Conservation (phyloP, 1,284 basidiomycete species). For the Marasmius oreades region DNA sequence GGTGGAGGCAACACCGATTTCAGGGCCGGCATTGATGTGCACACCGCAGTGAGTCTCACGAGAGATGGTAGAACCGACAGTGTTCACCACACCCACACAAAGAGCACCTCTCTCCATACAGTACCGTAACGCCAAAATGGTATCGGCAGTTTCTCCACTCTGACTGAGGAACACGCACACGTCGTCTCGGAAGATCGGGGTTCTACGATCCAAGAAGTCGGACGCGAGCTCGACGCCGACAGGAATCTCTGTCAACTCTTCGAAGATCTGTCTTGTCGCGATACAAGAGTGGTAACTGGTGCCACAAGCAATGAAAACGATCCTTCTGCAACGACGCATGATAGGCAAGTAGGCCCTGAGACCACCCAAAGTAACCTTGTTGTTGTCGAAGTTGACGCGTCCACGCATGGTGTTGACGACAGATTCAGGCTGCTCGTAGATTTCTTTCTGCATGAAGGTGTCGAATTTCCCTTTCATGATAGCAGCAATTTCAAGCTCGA, state of each 20-base stretch:
- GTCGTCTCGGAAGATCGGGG: constrained; percentile 99
- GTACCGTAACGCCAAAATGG: constrained; percentile 94
- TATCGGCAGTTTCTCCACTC: constrained; percentile 98
- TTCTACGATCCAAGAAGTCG: constrained; percentile 98
- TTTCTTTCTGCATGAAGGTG: constrained; percentile 99
- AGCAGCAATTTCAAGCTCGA: constrained; percentile 98
- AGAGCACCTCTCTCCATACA: constrained; percentile 96
- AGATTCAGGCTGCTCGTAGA: constrained; percentile 99
- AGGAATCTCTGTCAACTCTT: constrained; percentile 98
- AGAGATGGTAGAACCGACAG: constrained; percentile 97
- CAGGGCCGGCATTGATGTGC: constrained; percentile 99
- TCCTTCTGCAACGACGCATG: constrained; percentile 91
- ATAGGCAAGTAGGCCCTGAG: constrained; percentile 94
- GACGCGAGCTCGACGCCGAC: constrained; percentile 97
- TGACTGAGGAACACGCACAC: constrained; percentile 97
- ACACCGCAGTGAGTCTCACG: constrained; percentile 99
- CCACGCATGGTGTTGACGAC: constrained; percentile 99
- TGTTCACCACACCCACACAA: constrained; percentile 97
- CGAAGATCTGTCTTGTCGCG: constrained; percentile 97
- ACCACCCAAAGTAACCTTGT: constrained; percentile 92
- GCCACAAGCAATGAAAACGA: constrained; percentile 97
- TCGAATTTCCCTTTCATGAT: constrained; percentile 99
- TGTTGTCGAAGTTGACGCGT: constrained; percentile 97
- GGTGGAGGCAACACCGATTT: constrained; percentile 99
- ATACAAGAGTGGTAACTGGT: constrained; percentile 98